Evolutionary conservation across 2,329 filamentous ascomycete genomes (phyloP), one percentile per base, ranked within the genome.

Genomic region (Penicillium griseofulvum): DNA sequence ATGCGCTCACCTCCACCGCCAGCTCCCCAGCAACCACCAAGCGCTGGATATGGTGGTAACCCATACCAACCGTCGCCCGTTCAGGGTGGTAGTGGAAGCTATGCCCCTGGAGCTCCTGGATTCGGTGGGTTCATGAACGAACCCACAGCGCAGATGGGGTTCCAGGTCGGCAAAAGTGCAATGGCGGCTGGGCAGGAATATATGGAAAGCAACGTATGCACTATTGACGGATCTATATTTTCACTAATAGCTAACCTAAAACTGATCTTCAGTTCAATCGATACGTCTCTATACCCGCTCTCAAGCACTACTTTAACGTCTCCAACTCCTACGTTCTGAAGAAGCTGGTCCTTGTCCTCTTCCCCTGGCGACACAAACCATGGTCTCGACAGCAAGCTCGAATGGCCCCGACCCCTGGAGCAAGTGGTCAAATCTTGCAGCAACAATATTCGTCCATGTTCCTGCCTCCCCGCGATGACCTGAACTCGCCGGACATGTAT

Each of bases 291-390:
- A 89, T 97, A 65, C 88, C 89, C 14, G 90, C 91, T 17, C 83
- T 99, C 42, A 99, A 99, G 76, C 94, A 97, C 78, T 99, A 97
- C 82, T 99, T 99, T 80, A 97, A 97, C 77, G 94, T 99, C 61
- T 95, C 92, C 64, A 99, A 99, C 81, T 89, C 85, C 56, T 99
- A 99, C 76, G 94, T 99, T 71, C 81, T 95, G 71, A 91, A 88
- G 77, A 99, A 99, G 77, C 83, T 99, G 56, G 86, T 88, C 71
- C 85, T 99, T 56, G 93, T 99, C 56, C 86, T 99, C 58, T 96
- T 97, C 75, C 94, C 94, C 51, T 99, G 94, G 93, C 84, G 93
- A 65, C 95, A 99, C 76, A 92, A 92, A 78, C 93, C 93, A 6
- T 99, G 94, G 94, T 95, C 91, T 57, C 88, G 95, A 63, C 91